Percentiles rank a stretch among this genome's conserved stretches.
These are phyloP conservation scores for Talaromyces sp. DNA, from an alignment of 2,329 filamentous ascomycete genomes.

Conservation along the genomic window DNA sequence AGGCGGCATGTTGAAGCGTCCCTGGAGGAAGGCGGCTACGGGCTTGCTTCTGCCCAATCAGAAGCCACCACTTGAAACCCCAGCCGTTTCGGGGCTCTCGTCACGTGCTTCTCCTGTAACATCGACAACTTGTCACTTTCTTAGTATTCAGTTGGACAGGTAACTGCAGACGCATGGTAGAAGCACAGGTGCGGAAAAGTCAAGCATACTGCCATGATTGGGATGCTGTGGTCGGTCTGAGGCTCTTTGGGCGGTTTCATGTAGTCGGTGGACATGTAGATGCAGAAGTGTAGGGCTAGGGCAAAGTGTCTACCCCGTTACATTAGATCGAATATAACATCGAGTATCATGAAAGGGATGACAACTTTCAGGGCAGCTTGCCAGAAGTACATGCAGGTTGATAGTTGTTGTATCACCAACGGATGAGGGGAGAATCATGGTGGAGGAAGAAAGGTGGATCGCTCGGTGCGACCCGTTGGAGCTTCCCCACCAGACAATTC, in stretches of 20 bases:
- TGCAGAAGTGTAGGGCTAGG: neutral
- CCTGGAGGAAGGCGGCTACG: slow-evolving; percentile 6
- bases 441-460: neutral
- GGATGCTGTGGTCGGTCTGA: neutral
- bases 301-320: too few species aligned
- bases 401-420: neutral
- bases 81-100: neutral
- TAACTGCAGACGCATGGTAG: neutral
- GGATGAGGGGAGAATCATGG: neutral
- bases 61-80: neutral
- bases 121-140: neutral
- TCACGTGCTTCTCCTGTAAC: slow-evolving; percentile 1
- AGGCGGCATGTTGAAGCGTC: neutral
- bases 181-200: neutral
- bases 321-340: too few species aligned
- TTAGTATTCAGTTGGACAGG: neutral
- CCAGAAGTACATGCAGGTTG: neutral
- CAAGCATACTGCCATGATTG: neutral
- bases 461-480: neutral
- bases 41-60: slow-evolving; percentile 12
- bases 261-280: neutral
- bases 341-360: neutral
- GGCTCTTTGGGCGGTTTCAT: neutral
- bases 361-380: neutral
- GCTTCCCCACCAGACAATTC: neutral